Conservation (phyloP, 345 rosid species). For the Citrus maxima region DNA sequence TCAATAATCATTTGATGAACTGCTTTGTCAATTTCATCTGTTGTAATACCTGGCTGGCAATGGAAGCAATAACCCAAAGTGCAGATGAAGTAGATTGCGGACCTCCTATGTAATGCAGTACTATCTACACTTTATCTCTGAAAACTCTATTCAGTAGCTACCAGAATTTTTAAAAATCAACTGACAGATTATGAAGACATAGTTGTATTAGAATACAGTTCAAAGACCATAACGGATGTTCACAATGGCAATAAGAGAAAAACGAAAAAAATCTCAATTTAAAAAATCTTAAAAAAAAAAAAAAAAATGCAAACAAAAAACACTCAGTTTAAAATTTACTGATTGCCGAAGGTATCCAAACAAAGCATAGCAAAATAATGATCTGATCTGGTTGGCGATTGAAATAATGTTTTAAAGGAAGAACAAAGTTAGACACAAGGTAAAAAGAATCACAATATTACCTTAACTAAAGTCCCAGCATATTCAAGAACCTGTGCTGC, state of each 20-base stretch:
- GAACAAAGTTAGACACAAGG: background rate
- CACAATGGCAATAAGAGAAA: background rate
- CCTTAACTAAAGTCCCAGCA: slow-evolving; percentile 88
- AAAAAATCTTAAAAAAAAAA: background rate
- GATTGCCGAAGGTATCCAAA: background rate
- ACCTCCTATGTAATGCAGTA: background rate
- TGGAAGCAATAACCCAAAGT: slow-evolving; percentile 18
- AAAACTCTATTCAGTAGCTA: background rate
- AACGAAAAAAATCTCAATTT: background rate
- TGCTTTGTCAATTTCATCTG: slow-evolving; percentile 88
- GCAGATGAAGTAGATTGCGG: slow-evolving; percentile 8
- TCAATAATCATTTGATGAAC: slow-evolving; percentile 92
- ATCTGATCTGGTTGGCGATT: background rate
- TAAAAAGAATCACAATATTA: slow-evolving; percentile 16
- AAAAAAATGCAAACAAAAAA: no score
- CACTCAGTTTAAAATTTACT: no score
- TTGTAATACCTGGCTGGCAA: slow-evolving; percentile 84
- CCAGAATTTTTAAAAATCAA: background rate
- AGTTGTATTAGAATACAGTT: background rate
- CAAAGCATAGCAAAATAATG: background rate
- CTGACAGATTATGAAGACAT: background rate
- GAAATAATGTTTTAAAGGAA: background rate
- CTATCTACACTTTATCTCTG: background rate
- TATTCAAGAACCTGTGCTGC: slow-evolving; percentile 81
- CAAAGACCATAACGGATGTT: background rate